Evolutionary conservation across 2,329 filamentous ascomycete species (phyloP).

Genomic region (Trichoderma atrobrunneum): DNA sequence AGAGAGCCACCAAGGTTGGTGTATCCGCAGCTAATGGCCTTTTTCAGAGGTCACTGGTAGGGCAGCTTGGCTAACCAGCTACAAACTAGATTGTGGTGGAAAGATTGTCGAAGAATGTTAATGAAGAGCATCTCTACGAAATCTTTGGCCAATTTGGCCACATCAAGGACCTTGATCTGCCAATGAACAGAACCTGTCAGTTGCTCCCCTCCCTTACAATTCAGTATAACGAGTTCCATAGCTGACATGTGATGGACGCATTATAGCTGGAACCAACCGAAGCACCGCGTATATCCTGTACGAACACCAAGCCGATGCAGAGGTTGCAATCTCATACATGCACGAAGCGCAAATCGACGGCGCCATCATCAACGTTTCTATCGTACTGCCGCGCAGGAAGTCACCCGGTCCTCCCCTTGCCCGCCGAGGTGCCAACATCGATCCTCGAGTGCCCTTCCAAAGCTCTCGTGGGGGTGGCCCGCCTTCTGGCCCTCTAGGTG

Average conservation of each 20-base stretch:
- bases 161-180: constrained; percentile 84
- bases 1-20: constrained; percentile 53
- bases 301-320: constrained; percentile 71
- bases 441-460: constrained; percentile 42
- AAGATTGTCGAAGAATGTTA: constrained; percentile 92
- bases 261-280: constrained; percentile 77
- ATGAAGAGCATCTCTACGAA: constrained; percentile 80
- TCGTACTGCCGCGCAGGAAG: constrained; percentile 79
- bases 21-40: background rate
- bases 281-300: constrained; percentile 93
- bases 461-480: constrained; percentile 35
- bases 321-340: constrained; percentile 91
- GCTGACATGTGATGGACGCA: background rate
- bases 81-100: constrained; percentile 83
- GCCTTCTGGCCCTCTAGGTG: constrained; percentile 23
- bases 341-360: constrained; percentile 95
- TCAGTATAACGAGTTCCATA: background rate
- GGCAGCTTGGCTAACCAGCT: background rate
- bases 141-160: constrained; percentile 88
- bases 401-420: constrained; percentile 74
- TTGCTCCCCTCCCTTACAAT: background rate
- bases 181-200: constrained; percentile 82
- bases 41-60: background rate
- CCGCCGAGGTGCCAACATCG: constrained; percentile 59
- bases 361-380: constrained; percentile 77